Conservation (phyloP, 2,329 filamentous ascomycete genomes). For the Boeremia exigua region DNA sequence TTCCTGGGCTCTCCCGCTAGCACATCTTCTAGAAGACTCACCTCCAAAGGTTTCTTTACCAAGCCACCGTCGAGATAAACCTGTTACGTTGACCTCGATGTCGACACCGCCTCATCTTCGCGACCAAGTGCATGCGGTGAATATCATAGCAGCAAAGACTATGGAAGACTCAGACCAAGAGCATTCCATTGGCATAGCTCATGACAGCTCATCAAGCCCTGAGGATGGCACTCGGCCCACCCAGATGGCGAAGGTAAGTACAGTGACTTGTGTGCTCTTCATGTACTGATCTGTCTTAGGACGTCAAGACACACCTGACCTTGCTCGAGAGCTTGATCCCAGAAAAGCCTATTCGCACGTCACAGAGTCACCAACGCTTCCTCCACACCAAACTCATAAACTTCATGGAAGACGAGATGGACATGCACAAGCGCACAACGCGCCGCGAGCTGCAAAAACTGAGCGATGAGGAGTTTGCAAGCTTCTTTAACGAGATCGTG, state of each 20-base stretch:
- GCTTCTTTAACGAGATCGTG: not conserved
- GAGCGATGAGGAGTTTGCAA: slow-evolving; percentile 11
- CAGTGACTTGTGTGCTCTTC: not conserved
- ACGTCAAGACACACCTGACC: not conserved
- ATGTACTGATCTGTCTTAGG: slow-evolving; percentile 1
- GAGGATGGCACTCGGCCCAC: not conserved
- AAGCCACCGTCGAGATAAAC: too few species aligned
- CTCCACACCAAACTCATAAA: slow-evolving; percentile 7
- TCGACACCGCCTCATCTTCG: slow-evolving; percentile 3
- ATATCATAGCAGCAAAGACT: not conserved
- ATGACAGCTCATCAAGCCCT: not conserved
- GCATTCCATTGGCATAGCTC: too few species aligned
- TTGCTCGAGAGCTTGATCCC: slow-evolving; percentile 1
- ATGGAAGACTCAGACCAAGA: too few species aligned
- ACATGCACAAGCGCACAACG: slow-evolving; percentile 12
- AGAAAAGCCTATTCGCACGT: not conserved
- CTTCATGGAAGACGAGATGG: slow-evolving; percentile 21
- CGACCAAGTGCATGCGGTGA: not conserved
- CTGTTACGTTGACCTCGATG: not conserved
- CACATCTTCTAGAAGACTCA: not conserved
- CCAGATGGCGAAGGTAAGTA: not conserved
- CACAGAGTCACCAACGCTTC: not conserved
- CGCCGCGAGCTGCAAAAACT: slow-evolving; percentile 11
- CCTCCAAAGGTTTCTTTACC: not conserved
- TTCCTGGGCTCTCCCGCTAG: not conserved